A percentile compares a stretch with the other conserved stretches of the same genome.
These are phyloP conservation scores for Botrytis aclada DNA, from an alignment of 2,329 filamentous ascomycete species.

Conservation along the genomic window DNA sequence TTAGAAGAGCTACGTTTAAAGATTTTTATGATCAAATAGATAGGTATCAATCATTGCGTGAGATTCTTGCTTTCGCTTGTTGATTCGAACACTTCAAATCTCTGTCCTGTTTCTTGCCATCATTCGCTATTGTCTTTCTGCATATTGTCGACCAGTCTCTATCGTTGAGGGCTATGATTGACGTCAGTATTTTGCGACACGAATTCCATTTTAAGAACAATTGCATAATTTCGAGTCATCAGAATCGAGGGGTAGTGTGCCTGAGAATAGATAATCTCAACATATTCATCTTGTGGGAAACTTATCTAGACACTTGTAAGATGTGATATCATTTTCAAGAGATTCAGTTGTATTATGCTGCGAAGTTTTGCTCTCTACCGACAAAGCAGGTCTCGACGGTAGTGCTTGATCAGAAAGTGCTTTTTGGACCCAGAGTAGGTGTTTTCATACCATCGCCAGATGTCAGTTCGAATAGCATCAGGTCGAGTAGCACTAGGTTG, in stretches of 20 bases:
- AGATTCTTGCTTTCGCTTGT: background rate
- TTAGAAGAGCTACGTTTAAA: background rate
- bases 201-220: background rate
- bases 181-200: background rate
- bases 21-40: background rate
- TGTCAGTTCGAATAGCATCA: too few species aligned
- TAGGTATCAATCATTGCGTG: background rate
- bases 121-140: background rate
- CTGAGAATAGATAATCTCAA: background rate
- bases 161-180: background rate
- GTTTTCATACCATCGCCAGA: background rate
- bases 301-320: background rate
- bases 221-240: background rate
- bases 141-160: background rate
- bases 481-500: too few species aligned
- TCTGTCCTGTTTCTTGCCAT: background rate
- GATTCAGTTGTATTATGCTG: background rate
- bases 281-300: accelerated
- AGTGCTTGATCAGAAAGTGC: too few species aligned
- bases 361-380: background rate
- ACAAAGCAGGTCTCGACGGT: background rate
- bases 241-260: background rate
- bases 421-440: too few species aligned
- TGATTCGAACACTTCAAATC: background rate
- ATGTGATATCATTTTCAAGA: background rate